Base-by-base conservation (phyloP, 352 stramenopile genomes). In the Thalassiosira livingstoniorum region DNA sequence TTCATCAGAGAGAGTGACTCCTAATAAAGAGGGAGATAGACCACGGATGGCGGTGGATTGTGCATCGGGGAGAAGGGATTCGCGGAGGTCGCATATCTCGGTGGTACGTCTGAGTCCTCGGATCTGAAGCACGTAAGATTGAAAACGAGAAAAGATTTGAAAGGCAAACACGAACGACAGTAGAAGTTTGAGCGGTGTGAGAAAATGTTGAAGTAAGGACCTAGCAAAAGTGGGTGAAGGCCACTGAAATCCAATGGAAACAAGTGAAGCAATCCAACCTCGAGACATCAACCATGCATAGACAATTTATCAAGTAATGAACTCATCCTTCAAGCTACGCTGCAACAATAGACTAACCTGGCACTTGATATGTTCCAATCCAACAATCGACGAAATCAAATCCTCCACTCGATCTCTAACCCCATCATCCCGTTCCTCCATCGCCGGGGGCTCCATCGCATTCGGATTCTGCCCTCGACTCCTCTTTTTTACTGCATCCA, bases 291-390 rank as follows among this genome's bases (percentile, higher is more conserved):
- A n/a, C n/a, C n/a, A n/a, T n/a, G n/a, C n/a, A n/a, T n/a, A n/a
- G n/a, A n/a, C n/a, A n/a, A n/a, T 47, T 18, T 47, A 47, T 18
- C 15, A 15, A 47, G 15, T 15, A 47, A 18, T 18, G 7, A 15
- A 47, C 39, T 18, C 39, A 47, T 47, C 39, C 39, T 18, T 7
- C 2, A 45, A 29, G 1, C 2, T 45, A 23, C 2, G 4, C 7
- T 58, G 21, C 11, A 58, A 58, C n/a, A 58, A 58, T 51, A 51
- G 2, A 79, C 86, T 77, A 60, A 94, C 90, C 81, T 94, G 90
- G 81, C 75, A 88, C 68, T 94, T 94, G 71, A 94, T 87, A 58
- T 93, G 88, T 54, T 94, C 90, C 67, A 94, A 78, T 37, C 90
- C 86, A 75, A 94, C 87, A 82, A 94, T 94, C 11, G 76, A 88